Conservation (phyloP, 83 land plant genomes). For the Diphasiastrum complanatum region DNA sequence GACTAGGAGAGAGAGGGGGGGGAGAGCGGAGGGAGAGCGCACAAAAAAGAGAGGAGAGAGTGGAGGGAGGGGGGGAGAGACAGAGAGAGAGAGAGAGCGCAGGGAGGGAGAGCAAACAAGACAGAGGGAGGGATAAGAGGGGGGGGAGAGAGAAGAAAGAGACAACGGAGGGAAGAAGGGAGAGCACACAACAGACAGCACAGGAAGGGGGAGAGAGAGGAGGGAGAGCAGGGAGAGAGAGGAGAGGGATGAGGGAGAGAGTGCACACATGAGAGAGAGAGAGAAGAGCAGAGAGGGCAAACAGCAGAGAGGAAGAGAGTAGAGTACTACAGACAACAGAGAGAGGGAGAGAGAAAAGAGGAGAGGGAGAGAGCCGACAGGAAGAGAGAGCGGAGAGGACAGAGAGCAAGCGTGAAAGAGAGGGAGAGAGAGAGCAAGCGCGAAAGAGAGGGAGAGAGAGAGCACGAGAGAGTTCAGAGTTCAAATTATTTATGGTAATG, state of each 20-base stretch:
- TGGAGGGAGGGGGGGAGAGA: not conserved
- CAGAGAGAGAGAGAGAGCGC: not conserved
- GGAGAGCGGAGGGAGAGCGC: not conserved
- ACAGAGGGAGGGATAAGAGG: not conserved
- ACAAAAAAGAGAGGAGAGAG: not conserved
- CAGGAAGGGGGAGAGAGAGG: not conserved
- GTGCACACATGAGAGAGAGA: too few relatives aligned
- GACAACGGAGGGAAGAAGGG: not conserved
- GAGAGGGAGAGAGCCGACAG: too few relatives aligned
- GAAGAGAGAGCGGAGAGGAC: too few relatives aligned
- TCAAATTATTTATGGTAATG: not conserved
- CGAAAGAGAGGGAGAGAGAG: not conserved
- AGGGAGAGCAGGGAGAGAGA: too few relatives aligned
- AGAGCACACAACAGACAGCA: not conserved
- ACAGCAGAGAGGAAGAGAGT: too few relatives aligned
- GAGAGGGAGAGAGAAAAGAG: not conserved
- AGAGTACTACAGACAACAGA: not conserved
- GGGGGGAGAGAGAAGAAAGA: not conserved
- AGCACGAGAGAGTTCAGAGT: not conserved
- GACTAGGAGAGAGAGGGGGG: too few relatives aligned
- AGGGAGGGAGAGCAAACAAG: not conserved
- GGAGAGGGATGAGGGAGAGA: too few relatives aligned
- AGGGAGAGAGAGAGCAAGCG: too few relatives aligned
- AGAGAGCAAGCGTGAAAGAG: too few relatives aligned
- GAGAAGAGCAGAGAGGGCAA: too few relatives aligned